phyloP scores from a whole-genome alignment of 768 basidiomycete genomes.

The Pisolithus tinctorius region DNA sequence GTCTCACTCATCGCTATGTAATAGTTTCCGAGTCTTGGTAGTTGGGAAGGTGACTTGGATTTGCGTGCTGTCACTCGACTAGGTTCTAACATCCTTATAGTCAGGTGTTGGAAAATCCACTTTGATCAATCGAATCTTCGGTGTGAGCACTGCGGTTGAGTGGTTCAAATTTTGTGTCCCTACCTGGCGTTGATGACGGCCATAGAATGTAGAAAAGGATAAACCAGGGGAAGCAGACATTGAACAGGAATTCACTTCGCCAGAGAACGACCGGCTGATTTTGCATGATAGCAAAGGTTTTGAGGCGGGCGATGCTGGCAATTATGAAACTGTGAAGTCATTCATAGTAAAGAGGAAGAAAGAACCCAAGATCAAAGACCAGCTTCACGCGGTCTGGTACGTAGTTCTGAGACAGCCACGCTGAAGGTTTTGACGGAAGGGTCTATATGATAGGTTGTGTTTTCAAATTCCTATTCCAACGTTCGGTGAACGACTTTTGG shows the following conservation, averaged over 20 bases:
- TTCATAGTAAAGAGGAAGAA: too few species aligned
- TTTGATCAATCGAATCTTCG: not conserved
- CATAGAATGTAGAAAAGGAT: not conserved
- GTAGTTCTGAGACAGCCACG: too few species aligned
- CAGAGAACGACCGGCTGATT: too few species aligned
- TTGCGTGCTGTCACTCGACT: not conserved
- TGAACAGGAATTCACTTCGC: slow-evolving; percentile 5
- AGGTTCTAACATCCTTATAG: not conserved
- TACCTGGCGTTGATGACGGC: not conserved
- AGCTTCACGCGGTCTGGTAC: too few species aligned
- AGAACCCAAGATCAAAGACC: too few species aligned
- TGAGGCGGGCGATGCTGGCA: too few species aligned
- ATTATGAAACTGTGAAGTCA: too few species aligned
- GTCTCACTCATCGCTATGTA: too few species aligned
- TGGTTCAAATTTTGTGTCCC: not conserved
- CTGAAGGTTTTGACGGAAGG: not conserved
- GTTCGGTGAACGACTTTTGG: not conserved
- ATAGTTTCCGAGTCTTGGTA: too few species aligned
- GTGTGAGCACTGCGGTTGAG: not conserved
- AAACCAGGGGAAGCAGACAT: slow-evolving; percentile 3
- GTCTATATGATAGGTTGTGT: not conserved
- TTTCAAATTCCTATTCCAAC: not conserved
- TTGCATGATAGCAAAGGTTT: too few species aligned
- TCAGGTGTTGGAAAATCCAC: slow-evolving; percentile 5
- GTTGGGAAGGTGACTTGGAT: not conserved